Conservation (phyloP, 129 eudicot genomes). For the Erigeron canadensis region DNA sequence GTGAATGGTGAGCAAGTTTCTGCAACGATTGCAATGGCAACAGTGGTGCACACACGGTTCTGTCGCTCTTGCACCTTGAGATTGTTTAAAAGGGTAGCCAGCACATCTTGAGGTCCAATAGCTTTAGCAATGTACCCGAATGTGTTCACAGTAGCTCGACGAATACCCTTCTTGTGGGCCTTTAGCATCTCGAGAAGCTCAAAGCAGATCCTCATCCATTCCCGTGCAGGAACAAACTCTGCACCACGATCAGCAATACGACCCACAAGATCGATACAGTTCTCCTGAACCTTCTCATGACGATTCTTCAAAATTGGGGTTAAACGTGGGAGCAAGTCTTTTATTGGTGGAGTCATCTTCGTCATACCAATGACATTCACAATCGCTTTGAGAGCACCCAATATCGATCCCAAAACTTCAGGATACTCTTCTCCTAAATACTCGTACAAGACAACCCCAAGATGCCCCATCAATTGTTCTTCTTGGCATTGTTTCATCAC, state of each 20-base stretch:
- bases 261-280: constrained; percentile 93
- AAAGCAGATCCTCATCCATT: constrained; percentile 98
- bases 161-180: constrained; percentile 97
- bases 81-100: constrained; percentile 85
- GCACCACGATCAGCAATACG: constrained; percentile 98
- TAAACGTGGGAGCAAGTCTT: constrained; percentile 86
- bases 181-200: constrained; percentile 99
- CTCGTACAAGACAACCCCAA: constrained; percentile 93
- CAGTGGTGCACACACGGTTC: constrained; percentile 97
- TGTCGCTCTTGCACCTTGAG: constrained; percentile 96
- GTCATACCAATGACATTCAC: constrained; percentile 98
- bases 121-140: constrained; percentile 98
- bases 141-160: constrained; percentile 92
- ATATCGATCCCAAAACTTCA: constrained; percentile 91
- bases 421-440: constrained; percentile 98
- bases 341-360: constrained; percentile 95
- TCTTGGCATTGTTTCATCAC: constrained; percentile 96
- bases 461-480: constrained; percentile 97
- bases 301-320: constrained; percentile 92
- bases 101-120: constrained; percentile 93
- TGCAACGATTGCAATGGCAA: constrained; percentile 95
- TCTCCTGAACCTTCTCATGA: constrained; percentile 96
- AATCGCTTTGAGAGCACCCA: constrained; percentile 92
- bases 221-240: constrained; percentile 93
- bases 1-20: constrained; percentile 97